A percentile compares a stretch with the other conserved stretches of the same genome.
These are phyloP conservation scores for Aspergillus brasiliensis DNA, from an alignment of 2,329 filamentous ascomycete species.

Conservation along the genomic window DNA sequence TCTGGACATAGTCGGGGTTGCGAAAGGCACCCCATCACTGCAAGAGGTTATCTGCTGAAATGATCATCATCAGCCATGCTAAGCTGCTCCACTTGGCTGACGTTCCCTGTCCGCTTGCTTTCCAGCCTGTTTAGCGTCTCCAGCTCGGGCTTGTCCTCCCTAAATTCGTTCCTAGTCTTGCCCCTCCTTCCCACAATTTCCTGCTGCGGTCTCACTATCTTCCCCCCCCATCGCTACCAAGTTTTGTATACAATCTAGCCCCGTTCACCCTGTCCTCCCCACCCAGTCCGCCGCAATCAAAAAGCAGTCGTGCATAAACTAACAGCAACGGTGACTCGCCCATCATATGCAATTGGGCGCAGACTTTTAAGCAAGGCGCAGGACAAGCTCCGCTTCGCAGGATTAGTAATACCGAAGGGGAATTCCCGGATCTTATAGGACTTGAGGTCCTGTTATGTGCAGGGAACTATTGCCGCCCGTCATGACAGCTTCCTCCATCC, in stretches of 20 bases:
- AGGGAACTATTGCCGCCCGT: not conserved
- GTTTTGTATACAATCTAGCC: not conserved
- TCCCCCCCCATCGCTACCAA: not conserved
- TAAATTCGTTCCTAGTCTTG: not conserved
- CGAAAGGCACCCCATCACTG: not conserved
- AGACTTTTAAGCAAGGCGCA: not conserved
- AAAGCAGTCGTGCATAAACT: not conserved
- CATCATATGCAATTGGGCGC: not conserved
- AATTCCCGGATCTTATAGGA: not conserved
- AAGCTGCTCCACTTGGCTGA: not conserved
- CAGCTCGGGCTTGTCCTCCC: not conserved
- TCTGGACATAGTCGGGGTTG: not conserved
- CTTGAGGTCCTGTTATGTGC: no score
- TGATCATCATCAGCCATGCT: not conserved
- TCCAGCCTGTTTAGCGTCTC: not conserved
- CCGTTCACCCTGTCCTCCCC: not conserved
- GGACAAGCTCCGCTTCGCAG: not conserved
- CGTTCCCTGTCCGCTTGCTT: not conserved
- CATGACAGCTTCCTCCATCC: slow-evolving; percentile 7
- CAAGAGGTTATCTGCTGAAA: not conserved
- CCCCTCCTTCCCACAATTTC: not conserved
- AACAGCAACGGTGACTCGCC: not conserved
- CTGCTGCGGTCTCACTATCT: not conserved
- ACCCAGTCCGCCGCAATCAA: not conserved
- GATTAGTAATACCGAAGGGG: not conserved